Evolutionary conservation across 177 flowering plant genomes (phyloP).

Genomic region (Vitis hybrid): DNA sequence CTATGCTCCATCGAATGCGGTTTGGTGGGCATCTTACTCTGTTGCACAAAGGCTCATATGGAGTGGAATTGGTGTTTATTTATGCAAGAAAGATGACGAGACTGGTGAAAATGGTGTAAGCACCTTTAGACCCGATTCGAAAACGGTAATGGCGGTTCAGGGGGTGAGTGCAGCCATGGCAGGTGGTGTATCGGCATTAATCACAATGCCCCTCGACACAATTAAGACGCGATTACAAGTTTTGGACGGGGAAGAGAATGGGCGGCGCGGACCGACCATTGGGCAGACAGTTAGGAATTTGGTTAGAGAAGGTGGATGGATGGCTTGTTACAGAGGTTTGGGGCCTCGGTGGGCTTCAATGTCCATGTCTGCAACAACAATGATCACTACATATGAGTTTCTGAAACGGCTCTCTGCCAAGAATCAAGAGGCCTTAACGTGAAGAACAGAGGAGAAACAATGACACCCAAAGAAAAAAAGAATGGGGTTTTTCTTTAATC

Average conservation of each 20-base stretch:
- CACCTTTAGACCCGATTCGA: slow-evolving; percentile 52
- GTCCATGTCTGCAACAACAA: slow-evolving; percentile 93
- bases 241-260: slow-evolving; percentile 67
- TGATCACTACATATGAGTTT: slow-evolving; percentile 96
- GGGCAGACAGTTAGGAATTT: slow-evolving; percentile 62
- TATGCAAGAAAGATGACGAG: slow-evolving; percentile 31
- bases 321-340: slow-evolving; percentile 78
- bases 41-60: slow-evolving; percentile 69
- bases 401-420: slow-evolving; percentile 79
- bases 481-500: background rate
- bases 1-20: slow-evolving; percentile 94
- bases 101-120: slow-evolving; percentile 16
- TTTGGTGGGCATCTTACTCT: slow-evolving; percentile 97
- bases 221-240: slow-evolving; percentile 84
- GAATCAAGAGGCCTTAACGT: slow-evolving; percentile 47
- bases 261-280: slow-evolving; percentile 44
- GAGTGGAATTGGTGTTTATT: slow-evolving; percentile 61
- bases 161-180: slow-evolving; percentile 84
- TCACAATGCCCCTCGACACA: slow-evolving; percentile 88
- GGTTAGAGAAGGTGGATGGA: slow-evolving; percentile 68
- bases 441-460: slow-evolving; percentile 1
- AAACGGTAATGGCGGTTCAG: slow-evolving; percentile 64
- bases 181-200: slow-evolving; percentile 66
- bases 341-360: slow-evolving; percentile 93
- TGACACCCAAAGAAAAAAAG: background rate